These are phyloP conservation scores for Coemansia sp. DNA, from an alignment of 192 early-diverging fungal species.

Conservation along the genomic window DNA sequence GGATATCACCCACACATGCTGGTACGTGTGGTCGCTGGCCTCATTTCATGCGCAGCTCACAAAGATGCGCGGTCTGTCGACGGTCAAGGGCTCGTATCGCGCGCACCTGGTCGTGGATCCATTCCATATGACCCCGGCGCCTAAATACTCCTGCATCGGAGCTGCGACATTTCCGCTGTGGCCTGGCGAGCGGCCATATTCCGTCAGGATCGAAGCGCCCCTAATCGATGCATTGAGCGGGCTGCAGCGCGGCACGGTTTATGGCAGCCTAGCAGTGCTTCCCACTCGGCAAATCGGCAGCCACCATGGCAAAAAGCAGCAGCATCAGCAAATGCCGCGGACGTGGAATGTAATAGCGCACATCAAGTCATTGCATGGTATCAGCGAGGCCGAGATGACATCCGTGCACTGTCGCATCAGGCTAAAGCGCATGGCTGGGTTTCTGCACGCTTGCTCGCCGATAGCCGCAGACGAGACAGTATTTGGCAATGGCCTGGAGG, in stretches of 20 bases:
- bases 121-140: constrained; percentile 33
- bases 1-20: constrained; percentile 49
- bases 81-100: constrained; percentile 38
- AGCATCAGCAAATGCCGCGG: background rate
- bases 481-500: background rate
- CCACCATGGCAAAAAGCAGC: background rate
- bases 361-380: constrained; percentile 25
- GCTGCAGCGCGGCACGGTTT: constrained; percentile 27
- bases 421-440: constrained; percentile 22
- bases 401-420: constrained; percentile 47
- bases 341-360: constrained; percentile 46
- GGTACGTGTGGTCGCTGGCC: constrained; percentile 65
- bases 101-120: constrained; percentile 39
- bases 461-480: background rate
- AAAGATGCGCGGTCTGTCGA: constrained; percentile 66
- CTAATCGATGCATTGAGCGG: constrained; percentile 33
- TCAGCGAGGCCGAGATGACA: constrained; percentile 32
- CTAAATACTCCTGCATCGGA: constrained; percentile 43
- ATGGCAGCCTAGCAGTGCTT: constrained; percentile 33
- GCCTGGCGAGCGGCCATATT: constrained; percentile 41
- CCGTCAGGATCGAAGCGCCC: constrained; percentile 43
- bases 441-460: constrained; percentile 12
- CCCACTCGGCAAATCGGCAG: constrained; percentile 14
- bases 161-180: constrained; percentile 37
- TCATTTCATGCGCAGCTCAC: constrained; percentile 58